A percentile compares a stretch with the other conserved stretches of the same genome.
phyloP scores from a whole-genome alignment of 2,329 filamentous ascomycete species.

The Colletotrichum sublineola region DNA sequence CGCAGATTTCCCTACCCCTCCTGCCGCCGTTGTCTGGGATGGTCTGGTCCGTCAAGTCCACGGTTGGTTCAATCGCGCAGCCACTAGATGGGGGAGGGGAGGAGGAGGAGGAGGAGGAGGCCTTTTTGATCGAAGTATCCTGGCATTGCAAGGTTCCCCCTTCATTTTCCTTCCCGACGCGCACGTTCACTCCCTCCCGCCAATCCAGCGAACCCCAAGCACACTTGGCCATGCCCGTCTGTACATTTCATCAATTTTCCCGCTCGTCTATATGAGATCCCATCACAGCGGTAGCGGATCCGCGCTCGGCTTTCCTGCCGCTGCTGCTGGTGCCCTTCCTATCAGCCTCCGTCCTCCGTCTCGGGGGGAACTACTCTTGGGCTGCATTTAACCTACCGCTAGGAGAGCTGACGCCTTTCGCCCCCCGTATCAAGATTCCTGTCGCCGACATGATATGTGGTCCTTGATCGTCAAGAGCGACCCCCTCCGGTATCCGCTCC shows the following conservation, averaged over 20 bases:
- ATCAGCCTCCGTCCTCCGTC: neutral
- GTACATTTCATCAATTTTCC: neutral
- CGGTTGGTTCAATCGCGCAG: neutral
- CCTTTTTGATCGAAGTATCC: conserved; percentile 8
- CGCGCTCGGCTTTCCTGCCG: conserved; percentile 3
- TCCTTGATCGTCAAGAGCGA: neutral
- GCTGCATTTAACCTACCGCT: neutral
- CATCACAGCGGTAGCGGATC: conserved; percentile 22
- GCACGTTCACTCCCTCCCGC: neutral
- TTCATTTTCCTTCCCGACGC: too few species aligned
- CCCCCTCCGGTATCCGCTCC: neutral
- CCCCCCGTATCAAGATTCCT: neutral
- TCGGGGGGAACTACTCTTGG: conserved; percentile 2
- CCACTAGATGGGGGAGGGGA: neutral
- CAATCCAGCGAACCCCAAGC: neutral
- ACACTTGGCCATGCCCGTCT: neutral
- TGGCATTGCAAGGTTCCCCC: neutral
- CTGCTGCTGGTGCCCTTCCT: neutral
- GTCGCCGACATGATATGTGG: neutral
- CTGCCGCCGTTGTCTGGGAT: neutral
- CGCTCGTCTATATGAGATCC: neutral
- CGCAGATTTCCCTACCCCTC: neutral
- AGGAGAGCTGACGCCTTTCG: neutral
- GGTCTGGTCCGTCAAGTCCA: neutral
- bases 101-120: neutral